Evolutionary conservation across 805 yeast species (phyloP), one percentile per base, ranked within the genome.

Genomic region (Yarrowia bubula): DNA sequence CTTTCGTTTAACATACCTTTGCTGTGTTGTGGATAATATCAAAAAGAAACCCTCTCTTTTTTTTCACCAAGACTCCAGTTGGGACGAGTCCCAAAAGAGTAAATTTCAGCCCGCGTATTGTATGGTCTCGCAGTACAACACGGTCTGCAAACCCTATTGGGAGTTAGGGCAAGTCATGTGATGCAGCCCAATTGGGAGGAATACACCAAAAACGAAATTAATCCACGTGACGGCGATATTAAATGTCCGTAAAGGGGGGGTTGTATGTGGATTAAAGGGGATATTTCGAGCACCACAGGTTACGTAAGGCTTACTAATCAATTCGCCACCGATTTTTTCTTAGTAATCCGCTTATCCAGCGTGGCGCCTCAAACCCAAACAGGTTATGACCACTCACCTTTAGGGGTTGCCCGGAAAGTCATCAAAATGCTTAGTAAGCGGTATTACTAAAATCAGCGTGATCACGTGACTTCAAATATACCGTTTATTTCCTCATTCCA

Each of bases 11-110:
- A 55, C 61, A 55, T 55, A 55, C 61, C 47, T 55, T 55, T 55
- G 61, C 61, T 55, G 61, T 55, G 61, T 55, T 55, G 61, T 55
- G 61, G 46, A 41, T 55, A 51, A 51, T 55, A 41, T 55, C 61
- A 55, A 55, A 55, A 41, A 32, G 61, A 55, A 41, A 41, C 38
- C 15, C 31, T 38, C 37, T 41, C 47, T 41, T 55, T 55, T 55
- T 55, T 55, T 55, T 55, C 61, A 55, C 61, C 61, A 41, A 41
- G 37, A 28, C 44, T 18, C 44, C 33, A 37, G 47, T 55, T 55
- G 61, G 47, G 47, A 55, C 61, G 43, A 55, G 61, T 39, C 61
- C 61, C 61, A 55, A 55, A 55, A 41, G 61, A 32, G 61, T 55
- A 55, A 55, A 37, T 55, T 55, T 55, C 61, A 55, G 61, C 61